Evolutionary conservation across 2,329 filamentous ascomycete genomes (phyloP).

Genomic region (Aspergillus ustus): DNA sequence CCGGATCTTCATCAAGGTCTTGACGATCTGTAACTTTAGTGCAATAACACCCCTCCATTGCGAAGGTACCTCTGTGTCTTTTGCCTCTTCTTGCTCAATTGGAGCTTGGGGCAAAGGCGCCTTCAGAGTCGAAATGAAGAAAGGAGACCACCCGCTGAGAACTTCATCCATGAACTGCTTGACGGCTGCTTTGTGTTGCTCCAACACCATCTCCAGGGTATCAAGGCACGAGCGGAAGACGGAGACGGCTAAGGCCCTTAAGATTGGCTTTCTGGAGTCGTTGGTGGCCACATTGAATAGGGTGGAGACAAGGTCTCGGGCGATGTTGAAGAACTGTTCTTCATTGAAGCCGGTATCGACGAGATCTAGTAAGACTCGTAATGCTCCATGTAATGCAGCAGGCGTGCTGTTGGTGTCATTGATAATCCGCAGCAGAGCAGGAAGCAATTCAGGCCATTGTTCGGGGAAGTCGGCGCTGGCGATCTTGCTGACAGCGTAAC

Average conservation of each 20-base stretch:
- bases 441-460: constrained; percentile 88
- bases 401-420: constrained; percentile 69
- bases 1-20: constrained; percentile 87
- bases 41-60: constrained; percentile 81
- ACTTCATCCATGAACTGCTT: constrained; percentile 88
- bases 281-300: constrained; percentile 83
- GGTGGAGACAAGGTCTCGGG: constrained; percentile 79
- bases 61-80: constrained; percentile 61
- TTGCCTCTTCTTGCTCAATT: constrained; percentile 61
- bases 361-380: constrained; percentile 85
- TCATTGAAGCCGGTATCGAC: constrained; percentile 94
- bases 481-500: constrained; percentile 90
- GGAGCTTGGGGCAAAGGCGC: constrained; percentile 68
- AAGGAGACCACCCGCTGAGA: constrained; percentile 82
- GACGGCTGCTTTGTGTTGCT: constrained; percentile 84
- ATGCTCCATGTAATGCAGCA: constrained; percentile 81
- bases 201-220: constrained; percentile 94
- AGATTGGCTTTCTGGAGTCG: constrained; percentile 71
- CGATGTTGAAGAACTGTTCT: constrained; percentile 91
- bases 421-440: constrained; percentile 77
- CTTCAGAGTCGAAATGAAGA: constrained; percentile 82
- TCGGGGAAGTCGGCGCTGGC: constrained; percentile 92
- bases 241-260: constrained; percentile 84
- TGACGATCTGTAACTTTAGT: constrained; percentile 91
- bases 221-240: constrained; percentile 93